These are phyloP conservation scores for Coriaria nepalensis DNA, from an alignment of 306 rosid species.

Conservation along the genomic window DNA sequence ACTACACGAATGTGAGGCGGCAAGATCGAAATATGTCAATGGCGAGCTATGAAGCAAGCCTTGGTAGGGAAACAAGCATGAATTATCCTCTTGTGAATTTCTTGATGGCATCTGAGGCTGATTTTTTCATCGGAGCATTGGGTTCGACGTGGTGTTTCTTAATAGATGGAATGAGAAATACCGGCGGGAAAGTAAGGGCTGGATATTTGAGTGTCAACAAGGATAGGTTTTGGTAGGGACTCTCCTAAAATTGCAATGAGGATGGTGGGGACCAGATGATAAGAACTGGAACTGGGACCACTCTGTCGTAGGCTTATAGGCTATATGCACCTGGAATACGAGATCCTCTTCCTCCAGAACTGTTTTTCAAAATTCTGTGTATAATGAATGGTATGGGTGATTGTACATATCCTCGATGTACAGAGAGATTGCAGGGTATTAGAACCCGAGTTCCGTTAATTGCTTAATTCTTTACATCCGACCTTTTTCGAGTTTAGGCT, in stretches of 20 bases:
- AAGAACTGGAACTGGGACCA: too few species aligned
- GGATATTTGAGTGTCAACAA: slow-evolving; percentile 90
- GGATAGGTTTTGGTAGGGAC: slow-evolving; percentile 71
- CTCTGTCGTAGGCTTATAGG: too few species aligned
- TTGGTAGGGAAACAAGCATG: slow-evolving; percentile 74
- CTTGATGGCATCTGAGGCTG: slow-evolving; percentile 88
- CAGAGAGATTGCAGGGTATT: too few species aligned
- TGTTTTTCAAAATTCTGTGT: too few species aligned
- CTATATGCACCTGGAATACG: too few species aligned
- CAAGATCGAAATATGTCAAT: slow-evolving; percentile 49
- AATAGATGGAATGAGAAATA: slow-evolving; percentile 92
- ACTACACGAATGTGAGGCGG: slow-evolving; percentile 47
- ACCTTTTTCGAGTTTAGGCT: too few species aligned
- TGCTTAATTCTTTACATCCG: too few species aligned
- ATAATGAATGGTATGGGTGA: too few species aligned
- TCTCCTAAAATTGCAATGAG: background rate
- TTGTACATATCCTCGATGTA: too few species aligned
- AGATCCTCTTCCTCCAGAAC: too few species aligned
- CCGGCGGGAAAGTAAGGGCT: slow-evolving; percentile 91
- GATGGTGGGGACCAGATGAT: too few species aligned
- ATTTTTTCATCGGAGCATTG: slow-evolving; percentile 74
- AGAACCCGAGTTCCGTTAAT: too few species aligned
- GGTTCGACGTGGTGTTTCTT: slow-evolving; percentile 93
- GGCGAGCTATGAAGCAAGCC: slow-evolving; percentile 61
- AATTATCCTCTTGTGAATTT: slow-evolving; percentile 81